Base-by-base conservation (phyloP, 177 flowering plant species). In the Telopea speciosissima region DNA sequence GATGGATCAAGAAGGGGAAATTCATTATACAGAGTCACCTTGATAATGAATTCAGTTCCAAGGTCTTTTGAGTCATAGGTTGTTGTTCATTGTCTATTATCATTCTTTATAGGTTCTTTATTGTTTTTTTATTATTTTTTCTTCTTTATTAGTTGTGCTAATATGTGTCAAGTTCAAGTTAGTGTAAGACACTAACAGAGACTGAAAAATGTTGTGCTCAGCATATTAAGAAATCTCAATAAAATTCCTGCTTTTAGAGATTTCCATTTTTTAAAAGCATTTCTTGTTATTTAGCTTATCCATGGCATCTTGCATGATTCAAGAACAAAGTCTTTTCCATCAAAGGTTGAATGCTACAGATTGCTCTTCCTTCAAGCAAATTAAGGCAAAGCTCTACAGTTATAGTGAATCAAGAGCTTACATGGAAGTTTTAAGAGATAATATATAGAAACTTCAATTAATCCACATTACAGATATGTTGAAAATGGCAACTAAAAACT, bases 1-100 rank as follows among this genome's bases (percentile, higher is more conserved):
- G 54, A 77, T 73, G 83, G 80, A 85, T 78, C 77, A 79, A 69
- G 82, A 84, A 60, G 83, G 78, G 40, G 52, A 81, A 24, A 66
- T 65, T 66, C 75, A 62, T 63, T 65, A 62, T 73, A 72, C 6
- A 56, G 67, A 58, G 52, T 73, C 79, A 58, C 65, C 62, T 65
- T 74, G 67, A 70, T 70, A 71, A 31, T 75, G 78, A 77, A 26
- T 62, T 7, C 13, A 17, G 16, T 66, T 8, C 13, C 0, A 16
- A 26, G n/a, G 17, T 16, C 14, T 28, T 7, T 16, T 28, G 8
- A 58, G 61, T 58, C n/a, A n/a, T n/a, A n/a, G n/a, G n/a, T n/a
- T n/a, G n/a, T 40, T 45, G 17, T 72, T 52, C 36, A 54, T 36
- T 33, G 16, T 61, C 40, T 23, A 45, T 60, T 42, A 3, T 19